phyloP scores from a whole-genome alignment of 768 basidiomycete species.

The Psilocybe cyanescens region DNA sequence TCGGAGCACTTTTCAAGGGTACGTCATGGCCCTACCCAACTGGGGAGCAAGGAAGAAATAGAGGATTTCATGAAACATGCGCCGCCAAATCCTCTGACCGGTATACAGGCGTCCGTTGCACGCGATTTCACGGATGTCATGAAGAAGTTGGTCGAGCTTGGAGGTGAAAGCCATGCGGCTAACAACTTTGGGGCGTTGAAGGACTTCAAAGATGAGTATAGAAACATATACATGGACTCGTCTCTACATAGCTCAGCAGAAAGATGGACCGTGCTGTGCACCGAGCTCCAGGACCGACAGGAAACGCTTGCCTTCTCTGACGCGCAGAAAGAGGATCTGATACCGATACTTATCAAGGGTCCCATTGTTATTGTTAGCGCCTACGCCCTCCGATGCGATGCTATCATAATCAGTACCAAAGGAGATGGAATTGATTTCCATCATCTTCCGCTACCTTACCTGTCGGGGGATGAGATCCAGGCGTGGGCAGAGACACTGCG shows the following conservation, averaged over 20 bases:
- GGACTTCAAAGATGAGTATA: background rate
- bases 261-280: background rate
- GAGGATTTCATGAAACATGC: background rate
- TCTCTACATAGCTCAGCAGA: background rate
- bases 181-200: background rate
- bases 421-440: background rate
- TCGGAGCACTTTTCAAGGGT: background rate
- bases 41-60: background rate
- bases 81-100: background rate
- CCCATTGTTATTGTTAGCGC: background rate
- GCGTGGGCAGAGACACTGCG: background rate
- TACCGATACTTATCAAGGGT: background rate
- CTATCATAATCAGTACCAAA: background rate
- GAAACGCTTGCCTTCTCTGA: background rate
- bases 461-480: background rate
- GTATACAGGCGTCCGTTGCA: background rate
- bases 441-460: background rate
- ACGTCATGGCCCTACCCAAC: background rate
- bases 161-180: background rate
- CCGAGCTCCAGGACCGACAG: background rate
- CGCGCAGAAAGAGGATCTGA: background rate
- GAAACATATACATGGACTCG: background rate
- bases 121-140: background rate
- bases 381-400: background rate
- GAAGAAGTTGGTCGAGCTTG: background rate